Base-by-base conservation (phyloP, 345 rosid species). In the Xanthoceras sorbifolium region DNA sequence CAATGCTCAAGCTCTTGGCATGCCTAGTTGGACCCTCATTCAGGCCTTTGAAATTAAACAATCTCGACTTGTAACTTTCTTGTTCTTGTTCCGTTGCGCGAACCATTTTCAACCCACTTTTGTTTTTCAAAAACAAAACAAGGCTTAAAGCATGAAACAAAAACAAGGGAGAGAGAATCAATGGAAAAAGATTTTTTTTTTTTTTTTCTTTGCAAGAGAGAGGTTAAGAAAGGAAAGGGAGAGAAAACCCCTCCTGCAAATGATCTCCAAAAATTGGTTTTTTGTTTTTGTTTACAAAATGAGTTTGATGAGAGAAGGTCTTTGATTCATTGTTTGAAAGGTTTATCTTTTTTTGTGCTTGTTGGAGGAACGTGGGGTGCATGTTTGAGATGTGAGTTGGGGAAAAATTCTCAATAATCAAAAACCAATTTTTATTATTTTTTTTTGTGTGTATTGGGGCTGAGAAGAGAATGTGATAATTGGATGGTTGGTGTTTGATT, bases 11-110 rank as follows among this genome's bases (percentile, higher is more conserved):
- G 74, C 88, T 90, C 81, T 88, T 94, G 17, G 74, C 76, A 26
- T 88, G 89, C 57, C 63, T 84, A 4, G 76, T 82, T 22, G 76
- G 44, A 64, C 59, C 81, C 4, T 85, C 93, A 67, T 67, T 54
- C 90, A 85, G 79, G 71, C 83, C 97, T 76, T 75, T 79, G 84
- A 91, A 93, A 86, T 87, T 82, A 78, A 77, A 85, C 83, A 92
- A 79, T 78, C 89, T 90, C 31, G 93, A 86, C 86, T 69, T 86
- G 28, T 67, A 77, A 68, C 50, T 86, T 64, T 90, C 88, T 73
- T 87, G 87, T 77, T 91, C 92, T 80, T 87, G 91, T 59, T 90
- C 93, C 12, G 84, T 75, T 12, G 89, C 85, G 44, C 83, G 87
- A 80, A 83, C 92, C 93, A 89, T 90, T 71, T 34, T 76, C 31